Evolutionary conservation across 1,139 yeast genomes (phyloP).

Genomic region (Debaryomyces subglobosus): DNA sequence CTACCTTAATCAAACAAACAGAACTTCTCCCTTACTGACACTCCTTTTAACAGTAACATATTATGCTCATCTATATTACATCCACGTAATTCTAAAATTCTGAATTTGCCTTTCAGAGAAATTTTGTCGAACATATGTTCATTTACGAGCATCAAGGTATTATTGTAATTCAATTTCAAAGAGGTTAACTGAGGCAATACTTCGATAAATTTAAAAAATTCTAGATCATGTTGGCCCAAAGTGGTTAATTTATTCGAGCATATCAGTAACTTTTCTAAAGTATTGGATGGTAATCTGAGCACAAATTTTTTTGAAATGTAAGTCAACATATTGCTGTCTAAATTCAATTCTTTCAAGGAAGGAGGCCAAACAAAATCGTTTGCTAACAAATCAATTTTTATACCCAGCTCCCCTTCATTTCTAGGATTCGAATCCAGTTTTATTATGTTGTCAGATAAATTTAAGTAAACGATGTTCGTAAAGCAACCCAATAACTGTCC

Average conservation of each 20-base stretch:
- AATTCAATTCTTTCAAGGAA: conserved; percentile 22
- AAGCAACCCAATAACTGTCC: conserved; percentile 32
- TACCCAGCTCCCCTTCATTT: conserved; percentile 9
- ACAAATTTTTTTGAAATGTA: conserved; percentile 26
- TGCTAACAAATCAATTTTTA: conserved; percentile 28
- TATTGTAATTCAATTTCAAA: conserved; percentile 15
- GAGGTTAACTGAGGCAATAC: conserved; percentile 16
- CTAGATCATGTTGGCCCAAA: conserved; percentile 15
- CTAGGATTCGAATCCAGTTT: conserved; percentile 18
- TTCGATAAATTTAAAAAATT: conserved; percentile 11
- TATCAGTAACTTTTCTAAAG: conserved; percentile 26
- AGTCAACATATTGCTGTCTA: conserved; percentile 31
- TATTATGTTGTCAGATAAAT: conserved; percentile 33
- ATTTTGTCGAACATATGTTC: conserved; percentile 12
- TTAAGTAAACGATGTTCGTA: conserved; percentile 23
- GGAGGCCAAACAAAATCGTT: conserved; percentile 34
- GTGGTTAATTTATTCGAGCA: conserved; percentile 20
- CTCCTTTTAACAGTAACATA: conserved; percentile 8
- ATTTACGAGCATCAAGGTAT: conserved; percentile 13
- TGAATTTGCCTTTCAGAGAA: conserved; percentile 7
- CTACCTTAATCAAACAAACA: conserved; percentile 1
- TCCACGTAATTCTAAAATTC: conserved; percentile 10
- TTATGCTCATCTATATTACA: conserved; percentile 16
- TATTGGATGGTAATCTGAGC: conserved; percentile 27
- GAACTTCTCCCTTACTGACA: conserved; percentile 5